Percentiles rank a stretch among this genome's conserved stretches.
These are phyloP conservation scores for Peniophora sp. DNA, from an alignment of 1,284 basidiomycete species.

Conservation along the genomic window DNA sequence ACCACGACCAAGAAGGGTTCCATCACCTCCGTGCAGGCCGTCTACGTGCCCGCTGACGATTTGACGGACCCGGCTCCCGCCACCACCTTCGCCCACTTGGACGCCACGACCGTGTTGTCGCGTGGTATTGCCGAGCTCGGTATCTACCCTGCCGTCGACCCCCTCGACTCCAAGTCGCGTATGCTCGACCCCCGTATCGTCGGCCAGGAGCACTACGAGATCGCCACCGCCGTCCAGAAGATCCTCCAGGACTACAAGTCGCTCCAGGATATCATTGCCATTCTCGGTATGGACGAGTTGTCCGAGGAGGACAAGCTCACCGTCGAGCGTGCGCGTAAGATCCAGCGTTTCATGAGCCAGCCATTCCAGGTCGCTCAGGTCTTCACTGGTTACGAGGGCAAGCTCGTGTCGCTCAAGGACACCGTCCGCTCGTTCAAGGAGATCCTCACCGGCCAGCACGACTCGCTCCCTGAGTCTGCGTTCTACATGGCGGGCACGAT, in stretches of 20 bases:
- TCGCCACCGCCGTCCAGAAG: slow-evolving; percentile 95
- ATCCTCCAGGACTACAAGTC: slow-evolving; percentile 99
- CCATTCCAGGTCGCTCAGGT: slow-evolving; percentile 99
- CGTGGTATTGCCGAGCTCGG: slow-evolving; percentile 99
- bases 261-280: slow-evolving; percentile 94
- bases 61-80: slow-evolving; percentile 99
- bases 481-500: slow-evolving; percentile 95
- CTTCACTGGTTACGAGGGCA: slow-evolving; percentile 98
- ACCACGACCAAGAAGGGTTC: slow-evolving; percentile 99
- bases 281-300: slow-evolving; percentile 99
- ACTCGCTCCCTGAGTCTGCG: slow-evolving; percentile 86
- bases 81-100: slow-evolving; percentile 99
- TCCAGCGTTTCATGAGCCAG: slow-evolving; percentile 98
- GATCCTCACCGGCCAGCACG: slow-evolving; percentile 87
- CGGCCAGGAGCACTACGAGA: slow-evolving; percentile 87
- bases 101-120: slow-evolving; percentile 97
- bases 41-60: slow-evolving; percentile 99
- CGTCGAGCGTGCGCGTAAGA: slow-evolving; percentile 86
- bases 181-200: slow-evolving; percentile 99
- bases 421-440: slow-evolving; percentile 93
- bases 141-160: slow-evolving; percentile 99
- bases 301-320: slow-evolving; percentile 99
- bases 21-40: slow-evolving; percentile 98
- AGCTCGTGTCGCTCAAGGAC: slow-evolving; percentile 90
- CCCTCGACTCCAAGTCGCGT: slow-evolving; percentile 98